Evolutionary conservation across 164 flowering plant species (phyloP), one percentile per base, ranked within the genome.

Genomic region (Sedum album): DNA sequence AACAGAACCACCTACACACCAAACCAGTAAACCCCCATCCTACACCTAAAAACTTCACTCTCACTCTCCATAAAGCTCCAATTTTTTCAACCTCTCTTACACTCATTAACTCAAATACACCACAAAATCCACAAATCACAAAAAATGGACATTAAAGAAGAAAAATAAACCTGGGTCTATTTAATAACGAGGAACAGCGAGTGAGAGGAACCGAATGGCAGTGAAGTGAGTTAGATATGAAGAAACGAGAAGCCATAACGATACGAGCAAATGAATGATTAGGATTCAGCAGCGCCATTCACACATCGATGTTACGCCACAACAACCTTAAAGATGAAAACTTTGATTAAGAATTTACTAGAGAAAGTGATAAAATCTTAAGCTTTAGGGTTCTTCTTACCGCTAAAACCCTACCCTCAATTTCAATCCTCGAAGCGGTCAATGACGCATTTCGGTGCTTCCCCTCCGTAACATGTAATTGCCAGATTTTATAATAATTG

Each of bases 381-480:
- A 57, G 60, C 53, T 48, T 4, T 8, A 30, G 25, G 57, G 57
- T 41, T 55, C 31, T 55, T 55, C 61, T 55, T 55, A 26, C 61
- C 33, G 62, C 62, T 57, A 57, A 57, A 57, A 57, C 62, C 62
- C 62, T 57, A 57, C 18, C 60, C 60, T 14, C 28, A 21, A 55
- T 55, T 55, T 55, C 53, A 48, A 48, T 48, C 23, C 53, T 17
- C 23, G 6, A 48, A 55, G 8, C 25, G 7, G 21, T 28, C 61
- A 26, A 26, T 25, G 33, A 57, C 2, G 4, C 5, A 28, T 20
- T 57, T 57, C 33, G 60, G 13, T 57, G 15, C 11, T 57, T 26
- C 62, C 62, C 26, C 31, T 26, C 33, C 33, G 1, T 13, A 57
- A 28, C 11, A 23, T 10, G 30, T 21, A 4, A 23, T 25, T 55